Evolutionary conservation across 805 yeast genomes (phyloP).

Genomic region (Saccharomycopsis sp.): DNA sequence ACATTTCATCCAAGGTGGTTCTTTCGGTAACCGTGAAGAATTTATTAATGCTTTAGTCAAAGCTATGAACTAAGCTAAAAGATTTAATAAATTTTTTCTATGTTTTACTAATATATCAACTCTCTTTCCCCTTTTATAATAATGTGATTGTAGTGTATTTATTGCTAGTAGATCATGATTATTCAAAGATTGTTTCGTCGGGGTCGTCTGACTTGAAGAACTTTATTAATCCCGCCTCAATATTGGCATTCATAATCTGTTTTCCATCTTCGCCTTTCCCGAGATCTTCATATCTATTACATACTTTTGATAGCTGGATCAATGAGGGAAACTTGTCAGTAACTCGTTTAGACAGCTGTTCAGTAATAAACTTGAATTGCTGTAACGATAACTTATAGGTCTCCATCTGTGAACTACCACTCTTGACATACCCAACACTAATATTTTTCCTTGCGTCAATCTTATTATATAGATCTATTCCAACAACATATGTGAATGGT

Average conservation of each 20-base stretch:
- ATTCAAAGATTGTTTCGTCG: conserved; percentile 15
- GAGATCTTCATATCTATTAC: neutral
- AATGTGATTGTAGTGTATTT: neutral
- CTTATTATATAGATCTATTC: conserved; percentile 2
- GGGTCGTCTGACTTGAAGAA: conserved; percentile 15
- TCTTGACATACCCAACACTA: conserved; percentile 7
- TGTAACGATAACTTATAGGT: conserved; percentile 10
- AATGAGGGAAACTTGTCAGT: conserved; percentile 11
- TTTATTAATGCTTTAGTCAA: conserved; percentile 91
- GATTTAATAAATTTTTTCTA: conserved; percentile 1
- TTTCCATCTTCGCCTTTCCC: conserved; percentile 13
- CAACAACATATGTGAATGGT: conserved; percentile 12
- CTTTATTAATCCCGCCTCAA: conserved; percentile 7
- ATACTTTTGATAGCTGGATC: conserved; percentile 4
- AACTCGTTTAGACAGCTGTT: conserved; percentile 6
- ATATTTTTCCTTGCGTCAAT: neutral
- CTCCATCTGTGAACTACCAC: conserved; percentile 8
- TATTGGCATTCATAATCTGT: conserved; percentile 6
- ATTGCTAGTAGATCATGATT: too few species aligned
- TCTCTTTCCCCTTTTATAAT: neutral
- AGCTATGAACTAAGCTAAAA: conserved; percentile 77
- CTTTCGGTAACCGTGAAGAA: conserved; percentile 97
- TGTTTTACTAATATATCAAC: conserved; percentile 1
- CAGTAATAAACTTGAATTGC: conserved; percentile 17
- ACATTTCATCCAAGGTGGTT: conserved; percentile 97